Base-by-base conservation (phyloP, 177 flowering plant genomes). In the Tripterygium wilfordii region DNA sequence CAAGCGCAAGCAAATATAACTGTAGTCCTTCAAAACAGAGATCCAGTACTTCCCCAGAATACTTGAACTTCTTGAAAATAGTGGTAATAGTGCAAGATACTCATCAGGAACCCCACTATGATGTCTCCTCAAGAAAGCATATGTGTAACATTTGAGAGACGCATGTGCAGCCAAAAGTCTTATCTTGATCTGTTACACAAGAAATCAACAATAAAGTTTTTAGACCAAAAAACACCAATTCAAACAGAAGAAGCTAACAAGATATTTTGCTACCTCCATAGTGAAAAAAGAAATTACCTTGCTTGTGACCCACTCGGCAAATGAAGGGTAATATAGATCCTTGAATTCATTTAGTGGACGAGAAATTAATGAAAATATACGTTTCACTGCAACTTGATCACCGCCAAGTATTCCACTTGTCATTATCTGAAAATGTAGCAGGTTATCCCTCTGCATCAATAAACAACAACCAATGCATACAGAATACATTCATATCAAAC, bases 301-400 rank as follows among this genome's bases (percentile, higher is more conserved):
- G 89, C 88, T 78, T 37, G 95, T 76, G 43, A 92, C 99, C 99
- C 99, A 92, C 71, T 92, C 99, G 23, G 99, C 91, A 78, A 84
- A 92, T 26, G 99, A 92, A 58, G 99, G 99, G 77, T 84, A 92
- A 57, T 80, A 92, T 5, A 92, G 75, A 56, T 78, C 89, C 58
- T 77, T 74, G 57, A 86, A 79, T 51, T 89, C 96, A 74, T 71
- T 60, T 58, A 92, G 60, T 36, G 94, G 97, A 16, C 83, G 88
- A 45, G 96, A 89, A 49, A 92, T 82, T 57, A 86, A 65, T 29
- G 83, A 74, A 77, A 74, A 92, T 59, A 92, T 74, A 35, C 99
- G 85, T 57, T 81, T 88, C 18, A 89, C 79, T 17, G 94, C 94
- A 66, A 51, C 80, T 65, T 83, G 88, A 77, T 92, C 99, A 25